Conservation (phyloP, 495 filamentous ascomycete species). For the Durotheca rogersii region DNA sequence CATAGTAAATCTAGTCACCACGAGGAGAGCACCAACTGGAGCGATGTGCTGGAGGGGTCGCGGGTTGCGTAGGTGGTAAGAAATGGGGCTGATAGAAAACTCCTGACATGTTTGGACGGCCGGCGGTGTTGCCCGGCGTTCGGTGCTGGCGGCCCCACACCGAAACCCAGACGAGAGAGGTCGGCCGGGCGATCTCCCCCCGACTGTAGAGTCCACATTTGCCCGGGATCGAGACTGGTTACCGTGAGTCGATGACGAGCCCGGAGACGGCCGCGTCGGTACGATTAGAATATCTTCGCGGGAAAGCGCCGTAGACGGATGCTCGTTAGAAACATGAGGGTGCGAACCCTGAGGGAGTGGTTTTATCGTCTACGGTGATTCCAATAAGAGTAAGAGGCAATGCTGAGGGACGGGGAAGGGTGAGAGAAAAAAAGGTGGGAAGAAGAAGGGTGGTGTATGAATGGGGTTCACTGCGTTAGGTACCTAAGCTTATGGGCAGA, state of each 20-base stretch:
- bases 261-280: neutral
- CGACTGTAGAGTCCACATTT: slow-evolving; percentile 25
- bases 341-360: neutral
- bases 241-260: slow-evolving; percentile 8
- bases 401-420: neutral
- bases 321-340: slow-evolving; percentile 6
- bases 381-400: neutral
- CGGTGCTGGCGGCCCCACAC: slow-evolving; percentile 21
- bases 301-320: neutral
- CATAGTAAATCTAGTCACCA: no score
- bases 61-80: no score
- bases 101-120: no score
- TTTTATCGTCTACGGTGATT: slow-evolving; percentile 1
- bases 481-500: no score
- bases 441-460: neutral
- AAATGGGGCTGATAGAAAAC: no score
- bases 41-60: no score
- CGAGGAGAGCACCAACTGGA: no score
- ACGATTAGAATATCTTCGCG: slow-evolving; percentile 1
- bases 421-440: neutral
- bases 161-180: slow-evolving; percentile 10
- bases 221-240: slow-evolving; percentile 21
- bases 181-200: slow-evolving; percentile 20
- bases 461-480: neutral
- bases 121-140: slow-evolving; percentile 14